Evolutionary conservation across 805 yeast genomes (phyloP), one percentile per base, ranked within the genome.

Genomic region (Clavispora asparagi): DNA sequence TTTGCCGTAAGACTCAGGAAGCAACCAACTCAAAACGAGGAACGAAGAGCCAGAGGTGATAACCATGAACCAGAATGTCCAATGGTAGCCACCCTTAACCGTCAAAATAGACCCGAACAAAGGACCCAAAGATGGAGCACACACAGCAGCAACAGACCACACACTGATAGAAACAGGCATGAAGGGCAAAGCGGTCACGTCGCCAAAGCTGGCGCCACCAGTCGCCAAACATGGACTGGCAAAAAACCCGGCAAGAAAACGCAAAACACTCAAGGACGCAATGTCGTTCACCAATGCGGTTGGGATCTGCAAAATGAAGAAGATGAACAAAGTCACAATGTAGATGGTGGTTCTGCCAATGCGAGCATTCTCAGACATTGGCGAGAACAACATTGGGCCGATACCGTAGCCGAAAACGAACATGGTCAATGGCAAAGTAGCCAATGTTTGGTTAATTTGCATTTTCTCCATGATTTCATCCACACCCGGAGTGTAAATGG

Each of bases 371-470:
- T 82, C 86, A 9, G 82, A 74, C 49, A 81, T 51, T 4, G 87
- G 86, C 0, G 83, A 74, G 42, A 79, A 74, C 2, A 79, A 48
- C 65, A 81, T 64, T 2, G 84, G 85, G 1, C 85, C 84, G 19
- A 79, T 40, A 42, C 82, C 85, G 55, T 81, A 81, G 9, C 85
- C 87, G 23, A 79, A 51, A 7, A 82, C 82, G 49, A 75, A 82
- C 33, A 79, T 49, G 0, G 82, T 63, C 51, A 82, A 65, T 3
- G 81, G 79, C 32, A 82, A 62, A 1, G 74, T 63, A 0, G 80
- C 79, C 6, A 68, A 67, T 7, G 70, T 73, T 30, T 61, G 61
- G 14, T 74, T 64, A 8, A 77, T 70, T n/a, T 62, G 52, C 50
- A 78, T 77, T 40, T 78, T 74, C 29, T 61, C 60, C 60, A 65